Conservation (phyloP, 441 rosid genomes). For the Arabidopsis hybrid region DNA sequence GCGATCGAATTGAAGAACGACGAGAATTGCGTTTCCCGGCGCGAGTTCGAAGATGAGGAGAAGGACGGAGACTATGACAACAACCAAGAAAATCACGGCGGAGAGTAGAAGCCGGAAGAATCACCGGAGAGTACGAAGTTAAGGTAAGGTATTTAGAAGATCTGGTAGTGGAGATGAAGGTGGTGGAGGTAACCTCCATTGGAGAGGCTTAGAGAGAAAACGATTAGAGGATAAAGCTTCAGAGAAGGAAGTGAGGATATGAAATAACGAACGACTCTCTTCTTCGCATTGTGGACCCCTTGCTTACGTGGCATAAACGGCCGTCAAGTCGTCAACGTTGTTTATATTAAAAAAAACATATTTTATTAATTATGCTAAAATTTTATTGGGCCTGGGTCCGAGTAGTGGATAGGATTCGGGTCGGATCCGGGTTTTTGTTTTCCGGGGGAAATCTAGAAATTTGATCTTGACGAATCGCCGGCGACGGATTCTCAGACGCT, state of each 20-base stretch:
- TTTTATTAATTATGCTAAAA: background rate
- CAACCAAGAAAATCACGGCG: constrained; percentile 61
- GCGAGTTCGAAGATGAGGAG: constrained; percentile 45
- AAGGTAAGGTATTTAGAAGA: constrained; percentile 44
- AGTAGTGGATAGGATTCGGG: background rate
- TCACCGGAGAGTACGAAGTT: constrained; percentile 48
- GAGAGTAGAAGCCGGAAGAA: constrained; percentile 46
- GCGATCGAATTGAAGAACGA: constrained; percentile 43
- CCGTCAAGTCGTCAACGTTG: constrained; percentile 45
- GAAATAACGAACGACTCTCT: constrained; percentile 44
- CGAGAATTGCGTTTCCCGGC: constrained; percentile 40
- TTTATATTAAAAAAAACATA: background rate
- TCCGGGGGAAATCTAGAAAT: background rate
- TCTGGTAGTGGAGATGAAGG: constrained; percentile 37
- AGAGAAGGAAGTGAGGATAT: constrained; percentile 42
- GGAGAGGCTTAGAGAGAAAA: constrained; percentile 30
- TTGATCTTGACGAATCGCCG: constrained; percentile 35
- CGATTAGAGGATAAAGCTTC: constrained; percentile 36
- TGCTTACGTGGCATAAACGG: constrained; percentile 46
- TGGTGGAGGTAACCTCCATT: constrained; percentile 45
- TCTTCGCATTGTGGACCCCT: background rate
- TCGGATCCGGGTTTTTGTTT: background rate
- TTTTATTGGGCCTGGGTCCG: background rate
- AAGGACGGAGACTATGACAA: constrained; percentile 54
- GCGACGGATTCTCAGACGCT: constrained; percentile 54